A percentile compares a stretch with the other conserved stretches of the same genome.
These are phyloP conservation scores for Thuja plicata DNA, from an alignment of 83 land plant species.

Conservation along the genomic window DNA sequence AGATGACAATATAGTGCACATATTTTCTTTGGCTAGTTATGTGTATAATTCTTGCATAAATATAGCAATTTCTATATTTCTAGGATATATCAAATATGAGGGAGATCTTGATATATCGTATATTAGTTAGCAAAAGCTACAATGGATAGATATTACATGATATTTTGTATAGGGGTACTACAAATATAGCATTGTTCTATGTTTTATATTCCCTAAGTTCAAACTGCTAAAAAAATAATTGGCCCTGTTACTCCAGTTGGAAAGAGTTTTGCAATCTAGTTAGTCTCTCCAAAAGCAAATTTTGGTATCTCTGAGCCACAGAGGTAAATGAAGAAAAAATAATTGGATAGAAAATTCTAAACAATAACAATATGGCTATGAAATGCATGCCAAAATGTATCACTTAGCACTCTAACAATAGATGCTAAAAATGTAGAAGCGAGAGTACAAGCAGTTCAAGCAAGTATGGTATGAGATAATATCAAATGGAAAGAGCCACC, in stretches of 20 bases:
- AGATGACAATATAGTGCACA: background rate
- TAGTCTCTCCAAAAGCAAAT: too few relatives aligned
- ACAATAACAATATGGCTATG: too few relatives aligned
- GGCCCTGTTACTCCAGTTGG: background rate
- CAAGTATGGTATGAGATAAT: too few relatives aligned
- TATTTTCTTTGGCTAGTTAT: background rate
- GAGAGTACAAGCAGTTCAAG: too few relatives aligned
- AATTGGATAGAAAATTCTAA: too few relatives aligned
- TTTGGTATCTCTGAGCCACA: too few relatives aligned
- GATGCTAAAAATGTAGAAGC: too few relatives aligned
- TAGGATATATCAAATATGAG: background rate
- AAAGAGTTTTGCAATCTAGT: background rate
- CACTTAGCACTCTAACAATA: too few relatives aligned
- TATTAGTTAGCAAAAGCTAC: background rate
- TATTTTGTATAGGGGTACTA: background rate
- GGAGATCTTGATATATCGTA: background rate
- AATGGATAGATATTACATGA: background rate
- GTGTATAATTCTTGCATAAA: background rate
- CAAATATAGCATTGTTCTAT: background rate
- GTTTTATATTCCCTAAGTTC: background rate
- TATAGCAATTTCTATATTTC: background rate
- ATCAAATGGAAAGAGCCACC: too few relatives aligned
- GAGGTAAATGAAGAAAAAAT: too few relatives aligned
- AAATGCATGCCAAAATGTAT: too few relatives aligned
- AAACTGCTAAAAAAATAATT: background rate